A percentile compares a stretch with the other conserved stretches of the same genome.
Conservation (phyloP, 495 filamentous ascomycete species). For the Xylaria palmicola region DNA sequence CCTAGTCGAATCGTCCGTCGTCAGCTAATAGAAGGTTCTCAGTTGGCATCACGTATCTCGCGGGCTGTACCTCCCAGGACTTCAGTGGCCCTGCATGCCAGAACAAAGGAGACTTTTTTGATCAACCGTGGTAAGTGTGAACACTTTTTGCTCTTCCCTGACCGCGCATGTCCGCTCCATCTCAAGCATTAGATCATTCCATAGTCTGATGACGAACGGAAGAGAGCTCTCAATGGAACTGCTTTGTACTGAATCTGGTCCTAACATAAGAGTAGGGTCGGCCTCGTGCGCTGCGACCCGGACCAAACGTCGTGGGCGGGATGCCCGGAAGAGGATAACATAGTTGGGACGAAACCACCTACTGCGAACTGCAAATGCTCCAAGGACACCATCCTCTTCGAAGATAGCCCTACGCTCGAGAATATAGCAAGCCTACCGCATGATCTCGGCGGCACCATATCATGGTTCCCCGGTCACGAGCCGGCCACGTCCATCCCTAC, state of each 20-base stretch:
- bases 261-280: slow-evolving; percentile 16
- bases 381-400: slow-evolving; percentile 22
- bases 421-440: slow-evolving; percentile 27
- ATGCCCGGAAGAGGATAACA: slow-evolving; percentile 16
- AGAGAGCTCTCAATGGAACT: too few relatives aligned
- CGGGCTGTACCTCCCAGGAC: slow-evolving; percentile 29
- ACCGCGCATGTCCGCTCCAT: not conserved
- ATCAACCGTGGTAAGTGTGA: slow-evolving; percentile 24
- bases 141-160: not conserved
- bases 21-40: not conserved
- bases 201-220: not conserved
- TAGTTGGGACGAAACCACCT: slow-evolving; percentile 14
- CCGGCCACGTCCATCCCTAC: slow-evolving; percentile 15
- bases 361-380: slow-evolving; percentile 26
- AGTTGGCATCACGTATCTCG: slow-evolving; percentile 29
- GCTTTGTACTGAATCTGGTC: not conserved
- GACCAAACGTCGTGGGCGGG: slow-evolving; percentile 21
- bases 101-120: slow-evolving; percentile 19
- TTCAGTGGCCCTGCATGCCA: slow-evolving; percentile 25
- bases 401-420: slow-evolving; percentile 18
- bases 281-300: slow-evolving; percentile 27
- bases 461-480: slow-evolving; percentile 22
- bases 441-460: slow-evolving; percentile 25
- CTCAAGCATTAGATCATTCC: too few relatives aligned
- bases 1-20: not conserved